phyloP scores from a whole-genome alignment of 768 basidiomycete species.

The Filobasidium floriforme region DNA sequence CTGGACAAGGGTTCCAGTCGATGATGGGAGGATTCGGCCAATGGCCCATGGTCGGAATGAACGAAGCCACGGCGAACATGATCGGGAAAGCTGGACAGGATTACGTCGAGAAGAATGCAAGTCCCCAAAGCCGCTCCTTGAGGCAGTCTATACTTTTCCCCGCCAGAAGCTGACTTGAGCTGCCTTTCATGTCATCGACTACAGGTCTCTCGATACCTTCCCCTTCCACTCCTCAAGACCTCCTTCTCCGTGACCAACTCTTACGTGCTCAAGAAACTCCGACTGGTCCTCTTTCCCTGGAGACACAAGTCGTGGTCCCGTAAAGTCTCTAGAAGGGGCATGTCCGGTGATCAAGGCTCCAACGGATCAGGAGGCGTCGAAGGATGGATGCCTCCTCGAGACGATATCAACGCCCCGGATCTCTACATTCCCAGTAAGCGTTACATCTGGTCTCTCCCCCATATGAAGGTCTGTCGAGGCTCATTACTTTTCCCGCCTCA shows the following conservation, averaged over 20 bases:
- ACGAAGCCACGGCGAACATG: conserved; percentile 88
- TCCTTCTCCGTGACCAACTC: conserved; percentile 94
- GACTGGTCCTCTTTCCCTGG: conserved; percentile 91
- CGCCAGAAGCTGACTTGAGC: background rate
- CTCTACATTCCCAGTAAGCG: conserved; percentile 81
- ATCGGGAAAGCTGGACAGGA: conserved; percentile 90
- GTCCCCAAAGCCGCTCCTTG: conserved; percentile 35
- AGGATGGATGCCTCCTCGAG: conserved; percentile 74
- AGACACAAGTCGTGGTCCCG: conserved; percentile 79
- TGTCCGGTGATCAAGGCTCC: background rate
- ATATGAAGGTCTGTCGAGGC: background rate
- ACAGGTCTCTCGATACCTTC: conserved; percentile 74
- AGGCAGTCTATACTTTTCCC: background rate
- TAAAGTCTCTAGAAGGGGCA: conserved; percentile 51
- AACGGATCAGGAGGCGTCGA: conserved; percentile 42
- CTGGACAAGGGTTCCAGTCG: conserved; percentile 23
- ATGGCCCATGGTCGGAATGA: conserved; percentile 64
- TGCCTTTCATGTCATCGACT: background rate
- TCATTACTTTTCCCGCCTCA: background rate
- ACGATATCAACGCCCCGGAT: conserved; percentile 93
- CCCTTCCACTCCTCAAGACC: conserved; percentile 68
- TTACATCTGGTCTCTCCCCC: conserved; percentile 28
- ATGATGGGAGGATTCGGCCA: conserved; percentile 9
- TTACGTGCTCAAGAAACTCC: conserved; percentile 84
- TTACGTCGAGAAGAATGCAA: conserved; percentile 87